Evolutionary conservation across 257 asterid genomes (phyloP).

Genomic region (Prunella vulgaris): DNA sequence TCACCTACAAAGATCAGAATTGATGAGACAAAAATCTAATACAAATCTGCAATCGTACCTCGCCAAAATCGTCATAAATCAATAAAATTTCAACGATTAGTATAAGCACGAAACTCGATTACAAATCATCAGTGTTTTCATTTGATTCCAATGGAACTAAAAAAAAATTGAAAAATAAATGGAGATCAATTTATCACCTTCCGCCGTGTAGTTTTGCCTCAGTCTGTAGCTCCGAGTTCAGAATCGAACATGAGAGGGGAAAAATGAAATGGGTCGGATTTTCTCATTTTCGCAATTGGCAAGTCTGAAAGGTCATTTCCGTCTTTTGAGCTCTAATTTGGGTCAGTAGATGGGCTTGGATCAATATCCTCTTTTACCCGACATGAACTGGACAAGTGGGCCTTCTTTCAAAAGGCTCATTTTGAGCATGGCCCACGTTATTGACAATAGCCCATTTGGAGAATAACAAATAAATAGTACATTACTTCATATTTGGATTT

Average conservation of each 20-base stretch:
- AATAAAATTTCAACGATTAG: not conserved
- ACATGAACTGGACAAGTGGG: no score
- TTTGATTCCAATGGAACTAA: not conserved
- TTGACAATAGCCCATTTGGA: no score
- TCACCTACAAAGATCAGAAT: not conserved
- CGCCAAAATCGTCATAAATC: not conserved
- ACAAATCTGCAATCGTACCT: not conserved
- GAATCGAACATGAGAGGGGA: constrained; percentile 4
- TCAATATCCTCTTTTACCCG: not conserved
- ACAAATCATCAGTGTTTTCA: not conserved
- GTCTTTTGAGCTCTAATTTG: constrained; percentile 6
- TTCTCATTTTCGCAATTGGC: not conserved
- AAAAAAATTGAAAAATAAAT: not conserved
- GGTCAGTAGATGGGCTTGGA: constrained; percentile 4
- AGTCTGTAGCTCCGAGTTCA: constrained; percentile 6
- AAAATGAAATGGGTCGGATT: constrained; percentile 5
- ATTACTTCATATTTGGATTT: no score
- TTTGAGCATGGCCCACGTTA: no score
- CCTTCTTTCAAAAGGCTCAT: no score
- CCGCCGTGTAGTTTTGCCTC: not conserved
- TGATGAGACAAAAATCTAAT: not conserved
- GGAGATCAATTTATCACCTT: constrained; percentile 18
- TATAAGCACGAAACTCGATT: not conserved
- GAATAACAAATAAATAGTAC: no score
- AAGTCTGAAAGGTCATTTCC: not conserved